Evolutionary conservation across 768 basidiomycete species (phyloP), one percentile per base, ranked within the genome.

Genomic region (Amanita inopinata): DNA sequence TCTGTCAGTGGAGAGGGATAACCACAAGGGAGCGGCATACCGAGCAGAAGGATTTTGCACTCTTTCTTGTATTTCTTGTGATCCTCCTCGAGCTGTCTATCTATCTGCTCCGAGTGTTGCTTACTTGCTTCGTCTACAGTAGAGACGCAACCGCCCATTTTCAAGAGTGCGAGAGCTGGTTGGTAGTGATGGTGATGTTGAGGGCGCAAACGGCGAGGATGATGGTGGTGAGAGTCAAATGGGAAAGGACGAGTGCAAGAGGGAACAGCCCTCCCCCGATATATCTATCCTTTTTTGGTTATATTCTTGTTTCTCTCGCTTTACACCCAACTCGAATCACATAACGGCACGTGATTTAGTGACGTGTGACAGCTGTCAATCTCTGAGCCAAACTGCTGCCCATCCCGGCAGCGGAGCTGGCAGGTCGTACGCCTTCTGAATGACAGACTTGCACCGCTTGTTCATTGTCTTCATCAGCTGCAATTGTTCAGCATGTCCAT

Each of bases 31-130:
- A 43, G 40, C 5, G 2, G 70, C 86, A 39, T 48, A 87, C 90
- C 92, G n/a, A 96, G 69, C 10, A 96, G 65, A 15, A 96, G 62
- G 51, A 96, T 92, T 73, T 93, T 93, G 68, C 88, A 92, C 58
- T 93, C 91, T 53, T 80, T 78, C 58, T 82, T 81, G 49, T 83
- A 83, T 59, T 73, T 79, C 59, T 76, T 79, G 11, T 72, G 73
- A 59, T 93, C 92, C 63, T 92, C 89, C 56, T 92, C 88, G 40
- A 92, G 75, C 61, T 78, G 73, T 49, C 73, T 76, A 70, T 92
- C 89, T 52, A 92, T 92, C 54, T 68, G 66, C 58, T 83, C 80
- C 12, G 80, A 83, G 56, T 68, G 69, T 36, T 73, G 70, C 57
- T 73, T 77, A 49, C 71, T 78, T 22, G 67, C 71, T 38, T 68